These are phyloP conservation scores for Zygotorulaspora chibaensis DNA, from an alignment of 805 yeast species.

Conservation along the genomic window DNA sequence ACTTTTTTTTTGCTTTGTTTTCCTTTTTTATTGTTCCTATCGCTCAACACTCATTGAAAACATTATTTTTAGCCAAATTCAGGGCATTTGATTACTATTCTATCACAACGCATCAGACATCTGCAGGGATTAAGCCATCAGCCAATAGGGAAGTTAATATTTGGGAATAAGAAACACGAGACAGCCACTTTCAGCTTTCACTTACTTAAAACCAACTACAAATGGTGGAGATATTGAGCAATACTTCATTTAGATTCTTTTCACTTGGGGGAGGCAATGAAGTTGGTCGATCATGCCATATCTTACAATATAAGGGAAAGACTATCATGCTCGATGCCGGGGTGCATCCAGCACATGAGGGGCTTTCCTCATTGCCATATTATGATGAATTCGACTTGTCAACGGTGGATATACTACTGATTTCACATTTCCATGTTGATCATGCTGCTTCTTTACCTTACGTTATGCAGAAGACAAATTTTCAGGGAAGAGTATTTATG, in stretches of 20 bases:
- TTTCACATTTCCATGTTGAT: conserved; percentile 94
- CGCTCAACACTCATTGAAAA: too few species aligned
- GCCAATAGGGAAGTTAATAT: conserved; percentile 9
- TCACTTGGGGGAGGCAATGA: conserved; percentile 98
- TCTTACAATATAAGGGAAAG: conserved; percentile 86
- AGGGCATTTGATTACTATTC: not conserved
- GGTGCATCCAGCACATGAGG: conserved; percentile 91
- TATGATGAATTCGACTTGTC: conserved; percentile 92
- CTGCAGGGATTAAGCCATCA: conserved; percentile 7
- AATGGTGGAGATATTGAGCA: conserved; percentile 17
- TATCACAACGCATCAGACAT: not conserved
- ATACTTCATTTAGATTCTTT: conserved; percentile 57
- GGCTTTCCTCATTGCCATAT: conserved; percentile 87
- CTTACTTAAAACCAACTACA: not conserved
- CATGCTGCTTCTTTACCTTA: conserved; percentile 98
- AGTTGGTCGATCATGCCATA: conserved; percentile 95
- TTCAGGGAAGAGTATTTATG: conserved; percentile 96
- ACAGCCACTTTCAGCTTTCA: not conserved
- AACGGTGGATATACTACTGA: conserved; percentile 76
- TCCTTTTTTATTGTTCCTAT: not conserved
- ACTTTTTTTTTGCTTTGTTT: not conserved
- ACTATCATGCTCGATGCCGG: conserved; percentile 98
- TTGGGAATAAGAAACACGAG: conserved; percentile 4
- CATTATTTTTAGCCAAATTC: too few species aligned
- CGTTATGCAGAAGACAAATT: conserved; percentile 94